Conservation (phyloP, 78 protist genomes). For the Dictyostelium citrinum region DNA sequence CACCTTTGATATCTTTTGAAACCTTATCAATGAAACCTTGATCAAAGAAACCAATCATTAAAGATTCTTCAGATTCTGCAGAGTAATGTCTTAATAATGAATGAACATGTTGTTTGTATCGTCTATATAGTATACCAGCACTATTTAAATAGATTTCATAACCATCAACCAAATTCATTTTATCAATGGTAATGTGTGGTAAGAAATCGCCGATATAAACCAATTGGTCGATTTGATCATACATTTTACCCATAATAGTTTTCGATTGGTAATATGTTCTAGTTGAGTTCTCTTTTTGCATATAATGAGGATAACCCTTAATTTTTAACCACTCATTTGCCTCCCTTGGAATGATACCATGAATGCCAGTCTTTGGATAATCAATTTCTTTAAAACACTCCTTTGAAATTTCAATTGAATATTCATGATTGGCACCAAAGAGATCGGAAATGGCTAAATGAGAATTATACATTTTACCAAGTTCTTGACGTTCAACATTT, state of each 20-base stretch:
- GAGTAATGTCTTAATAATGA: neutral
- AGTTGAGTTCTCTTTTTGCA: neutral
- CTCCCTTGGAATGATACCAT: conserved; percentile 17
- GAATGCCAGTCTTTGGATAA: conserved; percentile 70
- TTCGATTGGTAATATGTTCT: neutral
- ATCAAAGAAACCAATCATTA: neutral
- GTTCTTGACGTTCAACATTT: neutral
- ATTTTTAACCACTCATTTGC: neutral
- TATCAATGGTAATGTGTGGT: neutral
- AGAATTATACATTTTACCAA: conserved; percentile 52
- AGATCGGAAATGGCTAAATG: conserved; percentile 29
- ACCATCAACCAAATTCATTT: neutral
- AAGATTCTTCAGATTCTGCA: neutral
- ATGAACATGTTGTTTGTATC: neutral
- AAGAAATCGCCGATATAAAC: neutral
- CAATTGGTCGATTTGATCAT: neutral
- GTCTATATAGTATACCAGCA: neutral
- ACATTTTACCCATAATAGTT: neutral
- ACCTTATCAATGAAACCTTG: neutral
- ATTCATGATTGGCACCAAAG: neutral
- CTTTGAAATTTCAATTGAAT: conserved; percentile 23
- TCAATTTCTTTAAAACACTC: conserved; percentile 70
- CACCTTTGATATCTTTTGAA: neutral
- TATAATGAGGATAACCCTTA: neutral
- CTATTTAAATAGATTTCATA: neutral